Evolutionary conservation across 306 rosid species (phyloP).

Genomic region (Morella rubra): DNA sequence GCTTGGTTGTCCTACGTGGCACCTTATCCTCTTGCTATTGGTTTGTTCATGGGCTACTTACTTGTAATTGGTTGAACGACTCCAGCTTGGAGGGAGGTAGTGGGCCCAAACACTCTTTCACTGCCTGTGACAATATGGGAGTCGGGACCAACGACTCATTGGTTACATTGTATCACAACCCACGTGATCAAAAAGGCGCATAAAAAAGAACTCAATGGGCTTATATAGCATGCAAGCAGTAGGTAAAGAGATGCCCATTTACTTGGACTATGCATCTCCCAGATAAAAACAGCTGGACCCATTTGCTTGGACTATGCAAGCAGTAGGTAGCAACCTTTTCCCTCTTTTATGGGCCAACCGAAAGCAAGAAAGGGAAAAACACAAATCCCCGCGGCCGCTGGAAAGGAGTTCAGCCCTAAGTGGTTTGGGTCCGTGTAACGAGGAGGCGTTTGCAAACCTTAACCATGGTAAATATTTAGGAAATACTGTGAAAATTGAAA

Average conservation of each 20-base stretch:
- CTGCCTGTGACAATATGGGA: not conserved
- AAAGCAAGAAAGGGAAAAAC: too few species aligned
- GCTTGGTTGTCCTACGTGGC: conserved; percentile 23
- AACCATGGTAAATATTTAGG: too few species aligned
- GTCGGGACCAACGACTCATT: conserved; percentile 13
- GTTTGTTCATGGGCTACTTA: conserved; percentile 15
- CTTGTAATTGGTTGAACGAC: conserved; percentile 11
- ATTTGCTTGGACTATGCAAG: too few species aligned
- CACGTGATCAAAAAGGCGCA: conserved; percentile 9
- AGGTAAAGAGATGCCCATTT: not conserved
- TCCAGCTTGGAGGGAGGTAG: conserved; percentile 22
- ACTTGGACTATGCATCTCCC: not conserved
- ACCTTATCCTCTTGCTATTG: conserved; percentile 43
- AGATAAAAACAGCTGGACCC: not conserved
- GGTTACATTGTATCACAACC: not conserved
- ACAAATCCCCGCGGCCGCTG: too few species aligned
- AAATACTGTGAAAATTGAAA: too few species aligned
- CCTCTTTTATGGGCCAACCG: too few species aligned
- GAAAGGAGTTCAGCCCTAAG: too few species aligned
- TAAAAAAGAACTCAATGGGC: not conserved
- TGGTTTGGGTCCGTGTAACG: too few species aligned
- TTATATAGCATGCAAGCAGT: not conserved
- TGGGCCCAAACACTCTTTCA: not conserved
- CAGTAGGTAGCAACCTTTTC: not conserved
- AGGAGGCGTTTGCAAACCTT: too few species aligned